Evolutionary conservation across 345 rosid species (phyloP).

Genomic region (Zanthoxylum bungeanum): DNA sequence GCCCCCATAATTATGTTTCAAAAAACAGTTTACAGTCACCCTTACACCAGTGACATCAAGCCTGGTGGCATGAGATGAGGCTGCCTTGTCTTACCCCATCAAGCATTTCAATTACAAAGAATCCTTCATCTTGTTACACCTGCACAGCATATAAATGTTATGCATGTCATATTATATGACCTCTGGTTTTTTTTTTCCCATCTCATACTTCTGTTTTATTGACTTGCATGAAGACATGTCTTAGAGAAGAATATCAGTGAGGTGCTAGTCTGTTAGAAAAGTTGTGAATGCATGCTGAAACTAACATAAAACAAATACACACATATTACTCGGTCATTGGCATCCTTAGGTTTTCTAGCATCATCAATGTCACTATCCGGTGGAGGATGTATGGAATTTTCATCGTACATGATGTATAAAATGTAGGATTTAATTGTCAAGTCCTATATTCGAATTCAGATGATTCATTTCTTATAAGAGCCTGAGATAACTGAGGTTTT

Average conservation of each 20-base stretch:
- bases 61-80: background rate
- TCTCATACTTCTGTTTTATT: background rate
- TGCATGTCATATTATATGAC: background rate
- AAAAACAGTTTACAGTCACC: background rate
- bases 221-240: background rate
- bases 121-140: background rate
- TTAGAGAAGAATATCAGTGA: background rate
- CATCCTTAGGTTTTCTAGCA: background rate
- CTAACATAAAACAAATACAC: background rate
- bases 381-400: background rate
- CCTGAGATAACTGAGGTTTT: no score
- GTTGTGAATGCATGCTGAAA: background rate
- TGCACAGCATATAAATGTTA: background rate
- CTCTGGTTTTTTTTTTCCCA: background rate
- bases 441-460: no score
- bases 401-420: background rate
- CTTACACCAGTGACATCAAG: background rate
- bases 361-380: background rate
- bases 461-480: no score
- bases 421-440: no score
- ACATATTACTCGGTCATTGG: no score
- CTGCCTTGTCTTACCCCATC: background rate
- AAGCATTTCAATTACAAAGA: background rate
- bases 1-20: slow-evolving; percentile 10
- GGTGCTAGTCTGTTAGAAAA: background rate